phyloP scores from a whole-genome alignment of 345 rosid species.

The Moricandia moricandioides region DNA sequence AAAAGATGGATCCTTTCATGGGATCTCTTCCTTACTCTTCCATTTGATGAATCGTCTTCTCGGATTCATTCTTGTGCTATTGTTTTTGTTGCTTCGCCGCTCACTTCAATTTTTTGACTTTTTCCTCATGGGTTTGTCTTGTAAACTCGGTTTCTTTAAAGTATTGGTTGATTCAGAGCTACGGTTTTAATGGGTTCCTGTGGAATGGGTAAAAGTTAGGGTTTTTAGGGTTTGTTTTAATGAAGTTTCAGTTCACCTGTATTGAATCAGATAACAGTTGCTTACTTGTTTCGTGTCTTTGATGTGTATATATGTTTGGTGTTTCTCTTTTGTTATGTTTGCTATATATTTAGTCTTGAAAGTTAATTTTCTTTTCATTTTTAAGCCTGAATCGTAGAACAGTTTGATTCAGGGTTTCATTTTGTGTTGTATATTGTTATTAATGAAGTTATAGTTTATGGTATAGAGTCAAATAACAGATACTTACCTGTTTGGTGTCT shows the following conservation, averaged over 20 bases:
- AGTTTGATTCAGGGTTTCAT: slow-evolving; percentile 14
- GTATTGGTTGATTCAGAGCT: background rate
- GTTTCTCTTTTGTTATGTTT: too few relatives aligned
- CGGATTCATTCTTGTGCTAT: slow-evolving; percentile 6
- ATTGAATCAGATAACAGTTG: too few relatives aligned
- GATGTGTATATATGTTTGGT: slow-evolving; percentile 4
- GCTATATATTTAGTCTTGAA: too few relatives aligned
- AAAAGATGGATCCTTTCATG: background rate
- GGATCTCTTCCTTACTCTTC: slow-evolving; percentile 12
- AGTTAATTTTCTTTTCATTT: too few relatives aligned
- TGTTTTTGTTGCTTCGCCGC: background rate
- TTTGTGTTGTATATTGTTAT: background rate
- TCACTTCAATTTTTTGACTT: slow-evolving; percentile 4
- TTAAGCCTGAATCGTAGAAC: background rate
- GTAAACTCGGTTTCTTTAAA: background rate
- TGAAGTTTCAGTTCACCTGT: too few relatives aligned
- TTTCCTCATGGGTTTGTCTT: slow-evolving; percentile 4
- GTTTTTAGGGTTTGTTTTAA: background rate
- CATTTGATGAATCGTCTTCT: slow-evolving; percentile 4
- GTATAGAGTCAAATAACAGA: background rate
- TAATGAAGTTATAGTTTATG: background rate
- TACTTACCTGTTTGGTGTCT: background rate
- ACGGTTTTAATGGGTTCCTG: slow-evolving; percentile 2
- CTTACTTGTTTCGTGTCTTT: background rate
- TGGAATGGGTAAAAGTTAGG: background rate